Conservation (phyloP, 441 rosid species). For the Theobroma grandiflorum region DNA sequence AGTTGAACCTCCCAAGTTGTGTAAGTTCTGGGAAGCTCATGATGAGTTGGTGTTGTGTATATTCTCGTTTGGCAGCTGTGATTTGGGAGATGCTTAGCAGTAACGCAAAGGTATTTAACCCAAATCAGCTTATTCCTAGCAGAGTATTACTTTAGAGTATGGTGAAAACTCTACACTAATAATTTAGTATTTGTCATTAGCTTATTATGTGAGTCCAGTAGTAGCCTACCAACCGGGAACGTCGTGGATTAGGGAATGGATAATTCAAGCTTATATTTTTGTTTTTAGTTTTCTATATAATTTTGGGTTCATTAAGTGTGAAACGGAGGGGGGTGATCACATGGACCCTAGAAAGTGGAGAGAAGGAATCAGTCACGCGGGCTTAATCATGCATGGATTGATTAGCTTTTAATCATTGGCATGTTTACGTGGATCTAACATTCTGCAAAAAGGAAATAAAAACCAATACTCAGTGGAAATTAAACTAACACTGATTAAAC, state of each 20-base stretch:
- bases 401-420: constrained; percentile 25
- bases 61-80: background rate
- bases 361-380: constrained; percentile 19
- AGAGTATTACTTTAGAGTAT: too few relatives aligned
- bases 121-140: too few relatives aligned
- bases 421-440: background rate
- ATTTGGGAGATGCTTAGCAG: background rate
- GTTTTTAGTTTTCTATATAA: background rate
- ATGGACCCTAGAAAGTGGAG: constrained; percentile 15
- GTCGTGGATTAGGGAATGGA: background rate
- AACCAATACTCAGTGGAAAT: background rate
- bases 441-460: background rate
- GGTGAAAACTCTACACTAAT: too few relatives aligned
- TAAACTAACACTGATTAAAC: background rate
- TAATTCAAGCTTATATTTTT: background rate
- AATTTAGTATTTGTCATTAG: background rate
- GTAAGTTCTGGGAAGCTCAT: background rate
- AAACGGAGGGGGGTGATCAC: constrained; percentile 7
- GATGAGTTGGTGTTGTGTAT: too few relatives aligned
- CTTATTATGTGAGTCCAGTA: background rate
- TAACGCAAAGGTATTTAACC: background rate
- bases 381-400: background rate
- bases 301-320: background rate
- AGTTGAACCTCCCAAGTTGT: background rate
- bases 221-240: constrained; percentile 7